phyloP scores from a whole-genome alignment of 352 stramenopile species.

The Hyaloperonospora brassicae region DNA sequence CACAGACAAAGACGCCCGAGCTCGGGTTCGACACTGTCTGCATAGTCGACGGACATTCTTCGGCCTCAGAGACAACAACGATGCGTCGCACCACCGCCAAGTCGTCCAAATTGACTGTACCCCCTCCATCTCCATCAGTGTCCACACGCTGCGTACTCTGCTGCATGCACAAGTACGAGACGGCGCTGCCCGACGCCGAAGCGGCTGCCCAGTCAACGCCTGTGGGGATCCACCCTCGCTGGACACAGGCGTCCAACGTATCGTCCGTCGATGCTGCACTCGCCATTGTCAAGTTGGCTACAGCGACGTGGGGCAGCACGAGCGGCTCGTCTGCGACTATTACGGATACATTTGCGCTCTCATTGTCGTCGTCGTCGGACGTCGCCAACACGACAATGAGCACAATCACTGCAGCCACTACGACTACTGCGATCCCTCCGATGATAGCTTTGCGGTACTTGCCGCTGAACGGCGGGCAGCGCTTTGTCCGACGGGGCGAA shows the following conservation, averaged over 20 bases:
- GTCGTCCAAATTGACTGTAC: slow-evolving; percentile 10
- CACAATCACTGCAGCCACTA: not conserved
- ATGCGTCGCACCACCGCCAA: slow-evolving; percentile 21
- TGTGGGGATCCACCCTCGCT: slow-evolving; percentile 23
- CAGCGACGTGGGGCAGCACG: slow-evolving; percentile 12
- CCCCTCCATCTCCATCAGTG: slow-evolving; percentile 11
- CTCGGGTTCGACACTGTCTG: slow-evolving; percentile 19
- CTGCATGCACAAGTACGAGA: slow-evolving; percentile 27
- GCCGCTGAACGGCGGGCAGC: too few relatives aligned
- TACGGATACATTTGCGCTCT: too few relatives aligned
- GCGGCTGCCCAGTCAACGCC: slow-evolving; percentile 25
- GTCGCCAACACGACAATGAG: too few relatives aligned
- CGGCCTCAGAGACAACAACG: slow-evolving; percentile 15
- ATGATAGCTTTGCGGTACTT: too few relatives aligned
- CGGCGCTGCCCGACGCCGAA: slow-evolving; percentile 15
- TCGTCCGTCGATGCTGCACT: slow-evolving; percentile 14
- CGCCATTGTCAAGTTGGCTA: slow-evolving; percentile 20
- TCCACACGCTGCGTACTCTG: slow-evolving; percentile 16
- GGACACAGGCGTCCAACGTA: slow-evolving; percentile 20
- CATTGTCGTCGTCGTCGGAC: too few relatives aligned
- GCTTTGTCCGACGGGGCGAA: too few relatives aligned
- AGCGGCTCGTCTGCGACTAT: too few relatives aligned
- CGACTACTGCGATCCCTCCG: not conserved
- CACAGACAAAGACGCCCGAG: slow-evolving; percentile 26
- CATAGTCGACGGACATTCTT: slow-evolving; percentile 21